Evolutionary conservation across 2,329 filamentous ascomycete genomes (phyloP), one percentile per base, ranked within the genome.

Genomic region (Curvularia sp.): DNA sequence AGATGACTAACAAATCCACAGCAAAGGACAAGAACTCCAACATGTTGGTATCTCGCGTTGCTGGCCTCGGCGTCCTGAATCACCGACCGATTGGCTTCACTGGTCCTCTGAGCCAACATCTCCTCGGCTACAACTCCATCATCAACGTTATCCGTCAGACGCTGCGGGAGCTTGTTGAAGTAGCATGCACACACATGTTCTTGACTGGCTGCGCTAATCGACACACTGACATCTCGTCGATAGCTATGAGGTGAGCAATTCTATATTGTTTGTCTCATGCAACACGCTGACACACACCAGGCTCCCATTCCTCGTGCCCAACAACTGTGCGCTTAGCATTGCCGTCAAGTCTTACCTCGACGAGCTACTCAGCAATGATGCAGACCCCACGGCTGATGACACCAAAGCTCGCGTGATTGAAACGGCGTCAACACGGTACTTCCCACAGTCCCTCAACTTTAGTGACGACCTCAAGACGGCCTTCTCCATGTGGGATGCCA

Each of bases 51-150:
- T 95, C 93, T 66, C 89, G 95, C 39, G 89, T 93, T 61, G 91
- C 93, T 13, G 93, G 91, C 53, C 82, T 98, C 57, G 86, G 93
- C 51, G 92, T 90, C 71, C 83, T 98, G 61, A 87, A 88, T 31
- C 95, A 99, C 75, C 86, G 91, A 67, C 84, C 86, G 3, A 93
- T 94, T 67, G 95, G 95, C 30, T 99, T 97, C 78, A 97, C 94
- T 1, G 95, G 95, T 0, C 94, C 95, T 1, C 84, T 99, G 1
- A 97, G 93, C 82, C 89, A 95, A 77, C 93, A 94, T 66, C 83
- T 97, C 52, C 84, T 99, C 42, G 89, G 88, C 26, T 99, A 93
- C 81, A 90, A 92, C 60, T 93, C 92, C 1, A 83, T 98, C 57
- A 88, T 92, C 41, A 89, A 89, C 2, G 87, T 91, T 41, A 88